Percentiles rank a stretch among this genome's conserved stretches.
phyloP scores from a whole-genome alignment of 257 asterid genomes.

The Solanum bulbocastanum region DNA sequence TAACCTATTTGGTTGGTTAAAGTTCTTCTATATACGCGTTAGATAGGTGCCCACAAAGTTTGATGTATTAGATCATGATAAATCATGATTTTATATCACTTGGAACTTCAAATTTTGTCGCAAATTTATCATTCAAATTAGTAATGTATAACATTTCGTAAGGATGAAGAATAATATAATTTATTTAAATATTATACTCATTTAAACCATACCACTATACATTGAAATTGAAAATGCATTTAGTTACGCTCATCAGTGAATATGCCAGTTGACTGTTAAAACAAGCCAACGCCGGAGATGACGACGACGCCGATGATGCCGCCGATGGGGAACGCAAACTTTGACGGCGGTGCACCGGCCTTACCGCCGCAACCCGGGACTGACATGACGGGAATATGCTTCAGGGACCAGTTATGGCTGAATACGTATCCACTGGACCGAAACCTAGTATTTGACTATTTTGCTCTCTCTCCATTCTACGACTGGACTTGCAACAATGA shows the following conservation, averaged over 20 bases:
- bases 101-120: too few relatives aligned
- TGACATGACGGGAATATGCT: slow-evolving; percentile 83
- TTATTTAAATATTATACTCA: too few relatives aligned
- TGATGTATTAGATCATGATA: background rate
- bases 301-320: slow-evolving; percentile 71
- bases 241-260: background rate
- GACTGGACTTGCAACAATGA: slow-evolving; percentile 82
- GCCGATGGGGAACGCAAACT: slow-evolving; percentile 3
- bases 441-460: slow-evolving; percentile 91
- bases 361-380: slow-evolving; percentile 66
- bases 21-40: too few relatives aligned
- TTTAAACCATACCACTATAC: too few relatives aligned
- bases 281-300: slow-evolving; percentile 23
- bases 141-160: too few relatives aligned
- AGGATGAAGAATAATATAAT: too few relatives aligned
- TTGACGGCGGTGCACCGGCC: slow-evolving; percentile 32
- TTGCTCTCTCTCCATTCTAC: slow-evolving; percentile 85
- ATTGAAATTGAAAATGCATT: background rate
- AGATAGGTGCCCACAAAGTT: too few relatives aligned
- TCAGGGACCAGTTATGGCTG: slow-evolving; percentile 93
- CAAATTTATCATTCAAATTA: too few relatives aligned
- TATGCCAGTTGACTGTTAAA: background rate
- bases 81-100: too few relatives aligned
- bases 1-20: background rate
- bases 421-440: slow-evolving; percentile 81